Conservation (phyloP, 1,284 basidiomycete species). For the Rhizoctonia solani region DNA sequence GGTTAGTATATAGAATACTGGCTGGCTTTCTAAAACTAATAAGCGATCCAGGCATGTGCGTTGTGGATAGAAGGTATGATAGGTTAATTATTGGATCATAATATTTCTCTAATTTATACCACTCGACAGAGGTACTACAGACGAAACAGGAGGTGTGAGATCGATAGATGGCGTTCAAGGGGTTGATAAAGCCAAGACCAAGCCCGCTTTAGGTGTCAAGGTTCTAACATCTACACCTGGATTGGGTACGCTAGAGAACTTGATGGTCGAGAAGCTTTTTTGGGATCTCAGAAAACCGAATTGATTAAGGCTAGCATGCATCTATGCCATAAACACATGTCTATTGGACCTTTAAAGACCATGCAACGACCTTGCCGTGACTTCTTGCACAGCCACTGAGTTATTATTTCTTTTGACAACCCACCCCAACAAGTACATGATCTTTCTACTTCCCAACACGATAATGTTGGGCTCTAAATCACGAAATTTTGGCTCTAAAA, state of each 20-base stretch:
- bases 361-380: no score
- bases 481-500: no score
- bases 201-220: slow-evolving; percentile 4
- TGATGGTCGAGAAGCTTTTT: slow-evolving; percentile 7
- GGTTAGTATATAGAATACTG: background rate
- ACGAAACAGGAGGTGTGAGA: slow-evolving; percentile 33
- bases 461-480: no score
- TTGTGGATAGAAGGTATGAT: slow-evolving; percentile 47
- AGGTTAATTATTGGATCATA: background rate
- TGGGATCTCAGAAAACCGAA: slow-evolving; percentile 2
- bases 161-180: slow-evolving; percentile 31
- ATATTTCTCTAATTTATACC: background rate
- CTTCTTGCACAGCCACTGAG: no score
- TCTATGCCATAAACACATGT: background rate
- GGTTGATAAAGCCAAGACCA: background rate
- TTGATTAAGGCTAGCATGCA: background rate
- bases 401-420: no score
- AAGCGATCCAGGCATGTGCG: slow-evolving; percentile 47
- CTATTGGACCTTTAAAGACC: background rate
- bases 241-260: background rate
- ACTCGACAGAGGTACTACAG: slow-evolving; percentile 35
- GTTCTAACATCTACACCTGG: slow-evolving; percentile 5
- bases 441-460: no score
- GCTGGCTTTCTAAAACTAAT: background rate
- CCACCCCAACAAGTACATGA: no score